Conservation (phyloP, 345 rosid genomes). For the Pistacia vera region DNA sequence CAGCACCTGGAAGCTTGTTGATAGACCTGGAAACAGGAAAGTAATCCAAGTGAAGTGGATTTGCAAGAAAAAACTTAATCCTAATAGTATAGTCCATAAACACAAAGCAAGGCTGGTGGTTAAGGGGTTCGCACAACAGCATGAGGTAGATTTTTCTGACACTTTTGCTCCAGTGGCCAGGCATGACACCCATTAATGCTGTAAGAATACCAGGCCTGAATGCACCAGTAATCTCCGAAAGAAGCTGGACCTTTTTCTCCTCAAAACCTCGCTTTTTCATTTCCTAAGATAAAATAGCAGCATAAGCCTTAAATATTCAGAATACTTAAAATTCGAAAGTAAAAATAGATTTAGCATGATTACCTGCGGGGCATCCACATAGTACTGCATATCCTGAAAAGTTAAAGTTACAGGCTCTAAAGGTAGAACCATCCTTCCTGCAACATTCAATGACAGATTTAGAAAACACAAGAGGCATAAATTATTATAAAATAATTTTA, state of each 20-base stretch:
- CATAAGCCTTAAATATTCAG: background rate
- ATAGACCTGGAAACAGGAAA: no score
- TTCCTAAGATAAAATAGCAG: slow-evolving; percentile 36
- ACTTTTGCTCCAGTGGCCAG: no score
- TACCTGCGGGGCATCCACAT: slow-evolving; percentile 44
- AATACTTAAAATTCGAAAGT: background rate
- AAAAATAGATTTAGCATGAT: slow-evolving; percentile 9
- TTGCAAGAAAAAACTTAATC: no score
- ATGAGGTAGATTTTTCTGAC: no score
- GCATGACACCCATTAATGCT: no score
- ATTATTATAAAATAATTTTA: background rate
- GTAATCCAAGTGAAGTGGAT: no score
- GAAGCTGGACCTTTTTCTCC: slow-evolving; percentile 32
- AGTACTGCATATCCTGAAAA: slow-evolving; percentile 42
- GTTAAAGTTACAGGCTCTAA: slow-evolving; percentile 44
- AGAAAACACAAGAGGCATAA: background rate
- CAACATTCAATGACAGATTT: background rate
- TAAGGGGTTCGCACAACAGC: no score
- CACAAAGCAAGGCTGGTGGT: no score
- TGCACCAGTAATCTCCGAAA: no score
- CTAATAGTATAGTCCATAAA: no score
- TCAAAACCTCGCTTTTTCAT: slow-evolving; percentile 39
- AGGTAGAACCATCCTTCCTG: slow-evolving; percentile 43
- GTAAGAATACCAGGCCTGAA: no score
- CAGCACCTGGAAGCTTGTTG: no score